Evolutionary conservation across 1,139 yeast species (phyloP), one percentile per base, ranked within the genome.

Genomic region (Candida frijolesensis): DNA sequence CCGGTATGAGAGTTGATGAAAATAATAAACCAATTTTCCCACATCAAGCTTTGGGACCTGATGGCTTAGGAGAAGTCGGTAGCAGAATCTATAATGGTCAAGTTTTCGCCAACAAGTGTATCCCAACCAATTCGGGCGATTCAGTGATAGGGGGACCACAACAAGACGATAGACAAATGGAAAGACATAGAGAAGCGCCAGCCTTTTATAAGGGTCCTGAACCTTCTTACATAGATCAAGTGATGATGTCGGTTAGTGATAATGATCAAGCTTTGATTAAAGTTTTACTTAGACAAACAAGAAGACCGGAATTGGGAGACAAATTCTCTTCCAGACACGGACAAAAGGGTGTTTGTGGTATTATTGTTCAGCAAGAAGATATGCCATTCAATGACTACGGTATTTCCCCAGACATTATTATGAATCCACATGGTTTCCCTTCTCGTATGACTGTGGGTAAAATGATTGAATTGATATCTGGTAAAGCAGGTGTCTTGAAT

Each of bases 371-470:
- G 62, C 97, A 92, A 64, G 97, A 91, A 66, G 99, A 94, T 65
- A 79, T 94, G 79, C 99, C 99, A 32, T 94, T 92, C 67, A 89
- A 86, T 64, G 97, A 92, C 60, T 81, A 84, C 54, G 98, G 98
- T 61, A 82, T 92, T 44, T 76, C 83, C 3, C 99, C 99, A 0
- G 99, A 94, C 71, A 91, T 94, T 58, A 94, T 94, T 63, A 94
- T 94, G 96, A 94, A 94, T 65, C 99, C 99, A 1, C 99, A 94
- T 66, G 99, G 97, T 74, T 94, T 94, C 85, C 99, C 99, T 57
- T 92, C 98, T 38, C 96, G 99, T 79, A 94, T 94, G 99, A 94
- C 99, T 45, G 99, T 94, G 25, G 99, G 99, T 54, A 94, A 94
- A 68, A 94, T 94, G 98, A 86, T 95, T 60, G 99, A 94, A 68